Evolutionary conservation across 768 basidiomycete genomes (phyloP), one percentile per base, ranked within the genome.

Genomic region (Terana coerulea): DNA sequence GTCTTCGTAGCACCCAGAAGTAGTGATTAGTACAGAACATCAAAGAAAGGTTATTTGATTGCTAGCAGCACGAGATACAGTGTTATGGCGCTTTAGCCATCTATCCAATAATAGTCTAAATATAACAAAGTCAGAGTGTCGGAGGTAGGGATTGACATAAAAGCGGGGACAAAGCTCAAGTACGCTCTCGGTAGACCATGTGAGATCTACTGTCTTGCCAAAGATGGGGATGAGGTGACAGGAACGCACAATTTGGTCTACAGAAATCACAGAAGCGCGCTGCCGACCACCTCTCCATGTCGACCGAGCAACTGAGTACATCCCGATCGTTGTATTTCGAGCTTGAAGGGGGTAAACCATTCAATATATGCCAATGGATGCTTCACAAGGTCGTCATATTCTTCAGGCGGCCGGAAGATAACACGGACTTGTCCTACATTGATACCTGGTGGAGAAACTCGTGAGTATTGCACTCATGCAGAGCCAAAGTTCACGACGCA

Each of bases 141-240:
- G 52, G n/a, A 57, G 19, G 35, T 57, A 57, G 3, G 52, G 52
- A 21, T 62, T 62, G 0, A 63, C 28, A 25, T 21, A 55, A 44
- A 61, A 63, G 5, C 28, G 17, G 1, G 47, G 46, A 19, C 44
- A 45, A 14, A 47, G 44, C 19, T 59, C 56, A 14, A 59, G 29
- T 2, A 58, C 46, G 24, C 50, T 56, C 1, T 44, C 47, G 1
- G 57, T 25, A 7, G 39, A 52, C 61, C 55, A 61, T 3, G 35
- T 22, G 2, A 11, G 11, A 44, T 56, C 42, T 8, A 53, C 29
- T n/a, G 31, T 2, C 31, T 26, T 35, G 2, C 55, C 49, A 55
- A 53, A 61, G 55, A 62, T 5, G 0, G 68, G 66, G 14, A 67
- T 54, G 1, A 71, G 53, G 52, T 71, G 69, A 43, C 67, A 68